Evolutionary conservation across 176 grass and related monocot genomes (phyloP), one percentile per base, ranked within the genome.

Genomic region (Leersia perrieri): DNA sequence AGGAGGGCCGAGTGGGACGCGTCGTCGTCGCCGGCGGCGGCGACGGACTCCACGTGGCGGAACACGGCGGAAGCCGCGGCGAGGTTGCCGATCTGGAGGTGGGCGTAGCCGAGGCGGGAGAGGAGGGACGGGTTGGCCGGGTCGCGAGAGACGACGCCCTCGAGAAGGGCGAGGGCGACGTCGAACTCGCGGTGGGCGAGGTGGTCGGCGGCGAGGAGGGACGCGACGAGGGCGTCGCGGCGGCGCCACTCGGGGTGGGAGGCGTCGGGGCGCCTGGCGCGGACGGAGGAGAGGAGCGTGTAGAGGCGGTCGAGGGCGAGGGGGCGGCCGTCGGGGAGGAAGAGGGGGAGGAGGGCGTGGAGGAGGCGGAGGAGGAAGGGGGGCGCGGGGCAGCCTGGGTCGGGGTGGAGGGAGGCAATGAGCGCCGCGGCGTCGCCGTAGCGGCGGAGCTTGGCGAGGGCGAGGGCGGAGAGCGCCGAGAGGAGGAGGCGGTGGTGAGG

Each of bases 31-130:
- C 49, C 76, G 42, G 47, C 57, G 9, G 90, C 57, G 38, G 82
- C 57, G 9, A 92, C 57, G 38, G 82, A 83, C 66, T 98, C 92
- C 15, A 92, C 85, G 73, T 87, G 87, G 66, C 82, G 75, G 87
- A 98, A 94, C 25, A 84, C 73, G 23, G 88, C 85, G 3, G 87
- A 69, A n/a, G 92, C 89, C 2, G 83, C 86, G 8, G 63, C 61
- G 76, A 98, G 86, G 41, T 98, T 93, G 33, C 95, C 92, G 63
- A 98, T 94, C 80, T 98, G 95, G 57, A 98, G 90, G 72, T 98
- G 95, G 66, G 93, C 79, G 61, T 98, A 98, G 20, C 76, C 95
- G 61, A 98, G 71, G 51, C 95, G 89, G 13, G 92, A 89, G 68
- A 98, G 88, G 64, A 94, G 74, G 38, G 80, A 73, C 6, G 95